Evolutionary conservation across 345 rosid genomes (phyloP), one percentile per base, ranked within the genome.

Genomic region (Aegle marmelos): DNA sequence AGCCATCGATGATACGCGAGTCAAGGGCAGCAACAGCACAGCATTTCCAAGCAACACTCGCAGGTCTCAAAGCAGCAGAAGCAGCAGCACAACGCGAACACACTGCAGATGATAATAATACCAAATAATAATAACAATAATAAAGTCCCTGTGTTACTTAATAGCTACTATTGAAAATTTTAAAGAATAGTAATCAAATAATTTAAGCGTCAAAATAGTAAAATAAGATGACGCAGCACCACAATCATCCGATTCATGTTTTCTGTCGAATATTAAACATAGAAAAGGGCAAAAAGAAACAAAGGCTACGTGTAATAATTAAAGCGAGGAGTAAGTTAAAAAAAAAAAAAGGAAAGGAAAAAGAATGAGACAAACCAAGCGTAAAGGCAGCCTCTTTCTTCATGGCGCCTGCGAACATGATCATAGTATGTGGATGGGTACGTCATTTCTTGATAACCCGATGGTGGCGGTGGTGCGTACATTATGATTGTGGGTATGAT

Each of bases 21-120:
- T 33, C 45, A 76, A 22, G 33, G 50, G 27, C 74, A 75, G 78
- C 85, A 85, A 66, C 87, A 86, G 68, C 86, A 88, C 76, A 74
- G 2, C 0, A 19, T 68, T 24, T 80, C 82, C 57, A 83, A 24
- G 80, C 88, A 85, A 82, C 79, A 80, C 56, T 85, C 85, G 45
- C 88, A 84, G 14, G 79, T 19, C 68, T 84, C 89, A 53, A 19
- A 75, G 78, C 88, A 85, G 87, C 87, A 85, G 63, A 41, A 86
- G 79, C 90, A 88, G 85, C 87, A 86, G 69, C 83, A 84, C 66
- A 82, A 27, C 16, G 87, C 31, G 73, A 84, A 84, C 70, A 83
- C 65, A 41, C 88, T 87, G 90, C 13, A 7, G 9, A 17, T 11
- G 21, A 28, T 11, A 61, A 16, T 14, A 28, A 27, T 7, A 14